Conservation (phyloP, 2,329 filamentous ascomycete genomes). For the Microcera coccophila region DNA sequence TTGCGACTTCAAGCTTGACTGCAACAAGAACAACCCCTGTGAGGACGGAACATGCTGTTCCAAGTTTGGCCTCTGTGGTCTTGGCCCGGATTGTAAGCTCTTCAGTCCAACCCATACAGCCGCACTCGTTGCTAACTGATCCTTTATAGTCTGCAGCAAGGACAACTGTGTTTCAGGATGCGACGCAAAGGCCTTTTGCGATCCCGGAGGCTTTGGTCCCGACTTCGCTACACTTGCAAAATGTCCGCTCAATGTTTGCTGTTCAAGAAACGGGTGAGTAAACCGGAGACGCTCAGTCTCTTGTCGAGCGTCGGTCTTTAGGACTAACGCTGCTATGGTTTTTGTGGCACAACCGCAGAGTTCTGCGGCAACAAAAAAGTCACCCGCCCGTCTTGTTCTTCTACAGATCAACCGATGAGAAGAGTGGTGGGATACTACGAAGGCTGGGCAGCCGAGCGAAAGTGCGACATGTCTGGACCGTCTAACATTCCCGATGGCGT, state of each 20-base stretch:
- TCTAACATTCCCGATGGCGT: conserved; percentile 19
- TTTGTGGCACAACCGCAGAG: conserved; percentile 29
- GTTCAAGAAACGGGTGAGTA: conserved; percentile 25
- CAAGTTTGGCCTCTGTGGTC: conserved; percentile 23
- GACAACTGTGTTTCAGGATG: conserved; percentile 19
- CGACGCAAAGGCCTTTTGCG: conserved; percentile 27
- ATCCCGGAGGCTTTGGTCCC: conserved; percentile 30
- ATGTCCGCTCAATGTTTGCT: conserved; percentile 40
- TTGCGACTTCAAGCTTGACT: conserved; percentile 27
- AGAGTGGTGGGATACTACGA: conserved; percentile 30
- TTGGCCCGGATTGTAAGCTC: conserved; percentile 15
- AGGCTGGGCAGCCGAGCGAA: conserved; percentile 17
- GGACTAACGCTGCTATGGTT: conserved; percentile 18
- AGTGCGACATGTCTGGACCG: conserved; percentile 24
- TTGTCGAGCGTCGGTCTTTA: too few relatives aligned
- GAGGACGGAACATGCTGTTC: conserved; percentile 30
- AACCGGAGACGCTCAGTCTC: too few relatives aligned
- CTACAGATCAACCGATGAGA: conserved; percentile 1
- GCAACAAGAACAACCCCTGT: conserved; percentile 28
- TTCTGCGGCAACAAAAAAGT: conserved; percentile 22
- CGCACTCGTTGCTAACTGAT: too few relatives aligned
- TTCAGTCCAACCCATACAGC: too few relatives aligned
- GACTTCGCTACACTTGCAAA: conserved; percentile 20
- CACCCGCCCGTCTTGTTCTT: conserved; percentile 7
- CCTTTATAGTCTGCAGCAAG: conserved; percentile 5